phyloP scores from a whole-genome alignment of 2,329 filamentous ascomycete species.

The Beauveria medogensis region DNA sequence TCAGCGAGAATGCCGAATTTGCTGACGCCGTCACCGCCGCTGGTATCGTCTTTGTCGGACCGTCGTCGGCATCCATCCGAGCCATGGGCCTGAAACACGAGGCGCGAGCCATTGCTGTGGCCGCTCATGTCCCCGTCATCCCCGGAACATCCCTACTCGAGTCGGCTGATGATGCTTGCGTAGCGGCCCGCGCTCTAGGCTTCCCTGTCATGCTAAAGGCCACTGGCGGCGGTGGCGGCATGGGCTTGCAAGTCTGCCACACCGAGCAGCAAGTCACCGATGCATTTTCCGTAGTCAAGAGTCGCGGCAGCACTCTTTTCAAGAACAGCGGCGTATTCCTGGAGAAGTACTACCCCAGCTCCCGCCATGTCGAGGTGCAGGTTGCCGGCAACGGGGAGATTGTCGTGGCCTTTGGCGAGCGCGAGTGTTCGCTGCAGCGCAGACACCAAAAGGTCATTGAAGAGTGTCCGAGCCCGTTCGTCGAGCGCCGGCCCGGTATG shows the following conservation, averaged over 20 bases:
- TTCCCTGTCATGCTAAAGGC: slow-evolving; percentile 30
- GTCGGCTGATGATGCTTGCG: not conserved
- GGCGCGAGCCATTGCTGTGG: slow-evolving; percentile 44
- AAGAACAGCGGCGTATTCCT: slow-evolving; percentile 24
- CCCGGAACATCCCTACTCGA: slow-evolving; percentile 21
- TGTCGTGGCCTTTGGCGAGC: slow-evolving; percentile 29
- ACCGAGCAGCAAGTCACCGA: not conserved
- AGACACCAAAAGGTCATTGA: slow-evolving; percentile 40
- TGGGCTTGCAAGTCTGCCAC: slow-evolving; percentile 15
- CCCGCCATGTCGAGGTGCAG: slow-evolving; percentile 38
- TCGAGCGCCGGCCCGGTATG: not conserved
- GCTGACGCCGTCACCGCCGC: slow-evolving; percentile 41
- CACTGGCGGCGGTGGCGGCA: slow-evolving; percentile 34
- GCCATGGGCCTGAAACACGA: slow-evolving; percentile 52
- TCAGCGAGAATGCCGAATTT: slow-evolving; percentile 55
- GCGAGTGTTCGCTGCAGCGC: slow-evolving; percentile 38
- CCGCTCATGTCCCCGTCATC: slow-evolving; percentile 34
- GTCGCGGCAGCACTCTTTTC: slow-evolving; percentile 12
- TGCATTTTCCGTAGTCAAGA: not conserved
- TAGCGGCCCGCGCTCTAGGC: not conserved
- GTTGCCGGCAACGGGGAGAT: slow-evolving; percentile 33
- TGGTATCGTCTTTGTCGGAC: slow-evolving; percentile 51
- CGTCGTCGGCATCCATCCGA: slow-evolving; percentile 42
- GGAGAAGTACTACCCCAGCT: slow-evolving; percentile 28
- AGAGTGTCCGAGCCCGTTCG: slow-evolving; percentile 20